Evolutionary conservation across 495 filamentous ascomycete species (phyloP).

Genomic region (Rhypophila decipiens): DNA sequence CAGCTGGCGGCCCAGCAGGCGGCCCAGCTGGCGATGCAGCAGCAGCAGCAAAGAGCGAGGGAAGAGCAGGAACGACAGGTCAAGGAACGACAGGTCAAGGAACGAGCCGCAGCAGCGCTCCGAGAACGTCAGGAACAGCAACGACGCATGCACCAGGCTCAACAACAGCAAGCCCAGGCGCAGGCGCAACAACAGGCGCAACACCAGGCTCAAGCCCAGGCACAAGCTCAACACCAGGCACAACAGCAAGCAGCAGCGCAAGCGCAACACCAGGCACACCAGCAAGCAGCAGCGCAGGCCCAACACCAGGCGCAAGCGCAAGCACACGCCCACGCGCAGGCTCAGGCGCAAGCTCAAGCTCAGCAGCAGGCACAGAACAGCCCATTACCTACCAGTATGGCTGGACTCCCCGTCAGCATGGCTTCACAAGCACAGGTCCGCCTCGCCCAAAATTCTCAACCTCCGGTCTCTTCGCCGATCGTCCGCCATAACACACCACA

Average conservation of each 20-base stretch:
- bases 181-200: slow-evolving; percentile 29
- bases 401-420: slow-evolving; percentile 40
- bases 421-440: slow-evolving; percentile 51
- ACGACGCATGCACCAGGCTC: slow-evolving; percentile 13
- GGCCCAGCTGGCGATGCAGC: slow-evolving; percentile 1
- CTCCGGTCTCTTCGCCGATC: slow-evolving; percentile 70
- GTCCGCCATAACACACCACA: slow-evolving; percentile 75
- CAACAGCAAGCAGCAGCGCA: slow-evolving; percentile 32
- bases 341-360: slow-evolving; percentile 42
- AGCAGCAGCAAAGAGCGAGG: not conserved
- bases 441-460: slow-evolving; percentile 56
- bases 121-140: slow-evolving; percentile 20
- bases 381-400: slow-evolving; percentile 14
- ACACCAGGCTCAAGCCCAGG: slow-evolving; percentile 34
- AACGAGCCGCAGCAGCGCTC: slow-evolving; percentile 18
- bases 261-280: slow-evolving; percentile 41
- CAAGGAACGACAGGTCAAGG: slow-evolving; percentile 29
- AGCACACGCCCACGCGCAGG: slow-evolving; percentile 37
- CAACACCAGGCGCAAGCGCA: slow-evolving; percentile 50
- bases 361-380: slow-evolving; percentile 42
- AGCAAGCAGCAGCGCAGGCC: slow-evolving; percentile 30
- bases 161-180: slow-evolving; percentile 18
- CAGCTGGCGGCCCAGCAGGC: slow-evolving; percentile 24
- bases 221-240: slow-evolving; percentile 24
- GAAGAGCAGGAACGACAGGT: slow-evolving; percentile 10